Conservation (phyloP, 2,329 filamentous ascomycete genomes). For the Aspergillus persii region DNA sequence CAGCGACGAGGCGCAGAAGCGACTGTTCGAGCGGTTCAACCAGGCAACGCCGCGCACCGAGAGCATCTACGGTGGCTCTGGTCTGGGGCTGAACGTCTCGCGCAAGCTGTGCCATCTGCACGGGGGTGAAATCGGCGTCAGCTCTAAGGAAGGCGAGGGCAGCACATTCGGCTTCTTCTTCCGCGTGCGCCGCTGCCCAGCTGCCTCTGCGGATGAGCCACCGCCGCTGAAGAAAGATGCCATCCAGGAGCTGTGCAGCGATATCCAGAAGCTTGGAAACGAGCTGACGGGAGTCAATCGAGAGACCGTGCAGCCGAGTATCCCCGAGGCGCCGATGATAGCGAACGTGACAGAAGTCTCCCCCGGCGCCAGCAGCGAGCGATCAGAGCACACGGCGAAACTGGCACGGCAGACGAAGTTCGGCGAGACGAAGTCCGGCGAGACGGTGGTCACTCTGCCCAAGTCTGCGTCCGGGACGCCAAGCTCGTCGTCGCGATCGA, state of each 20-base stretch:
- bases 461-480: neutral
- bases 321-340: conserved; percentile 14
- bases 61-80: conserved; percentile 75
- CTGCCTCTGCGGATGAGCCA: neutral
- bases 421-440: neutral
- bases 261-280: conserved; percentile 20
- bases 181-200: conserved; percentile 38
- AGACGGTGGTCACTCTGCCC: neutral
- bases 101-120: conserved; percentile 76
- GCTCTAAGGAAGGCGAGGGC: conserved; percentile 54
- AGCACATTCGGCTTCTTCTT: conserved; percentile 61
- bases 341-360: conserved; percentile 10
- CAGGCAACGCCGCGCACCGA: conserved; percentile 75
- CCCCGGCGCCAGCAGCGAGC: conserved; percentile 2
- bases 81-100: conserved; percentile 76
- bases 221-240: neutral
- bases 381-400: conserved; percentile 8
- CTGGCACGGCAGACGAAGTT: conserved; percentile 7
- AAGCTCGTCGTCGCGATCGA: neutral
- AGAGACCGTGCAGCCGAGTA: conserved; percentile 11
- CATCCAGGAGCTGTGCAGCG: conserved; percentile 17
- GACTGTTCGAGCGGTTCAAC: conserved; percentile 74
- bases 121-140: conserved; percentile 74
- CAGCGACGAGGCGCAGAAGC: conserved; percentile 67
- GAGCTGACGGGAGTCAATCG: conserved; percentile 15